phyloP scores from a whole-genome alignment of 2,329 filamentous ascomycete genomes.

The Hypomyces perniciosus region DNA sequence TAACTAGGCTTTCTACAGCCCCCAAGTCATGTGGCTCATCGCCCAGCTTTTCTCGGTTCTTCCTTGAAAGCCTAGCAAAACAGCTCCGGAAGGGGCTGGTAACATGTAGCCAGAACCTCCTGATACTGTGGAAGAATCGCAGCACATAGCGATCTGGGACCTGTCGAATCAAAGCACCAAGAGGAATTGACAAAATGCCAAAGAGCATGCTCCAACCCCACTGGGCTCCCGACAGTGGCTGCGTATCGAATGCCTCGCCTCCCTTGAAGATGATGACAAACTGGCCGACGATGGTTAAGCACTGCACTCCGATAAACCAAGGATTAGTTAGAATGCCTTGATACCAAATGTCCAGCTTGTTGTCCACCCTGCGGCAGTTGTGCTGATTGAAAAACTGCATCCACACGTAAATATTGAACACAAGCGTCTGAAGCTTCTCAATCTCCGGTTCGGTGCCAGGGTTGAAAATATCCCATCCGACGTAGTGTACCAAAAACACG shows the following conservation, averaged over 20 bases:
- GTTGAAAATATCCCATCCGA: slow-evolving; percentile 50
- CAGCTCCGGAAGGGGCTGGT: slow-evolving; percentile 18
- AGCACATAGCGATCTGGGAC: slow-evolving; percentile 32
- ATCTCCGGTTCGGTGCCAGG: slow-evolving; percentile 34
- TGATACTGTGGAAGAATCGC: slow-evolving; percentile 21
- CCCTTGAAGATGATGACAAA: slow-evolving; percentile 68
- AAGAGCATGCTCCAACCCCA: slow-evolving; percentile 67
- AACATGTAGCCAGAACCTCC: slow-evolving; percentile 14
- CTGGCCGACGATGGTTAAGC: slow-evolving; percentile 63
- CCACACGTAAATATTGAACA: slow-evolving; percentile 85
- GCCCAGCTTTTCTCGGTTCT: slow-evolving; percentile 19
- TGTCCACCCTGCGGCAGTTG: slow-evolving; percentile 74
- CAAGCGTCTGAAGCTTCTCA: slow-evolving; percentile 52
- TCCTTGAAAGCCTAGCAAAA: slow-evolving; percentile 18
- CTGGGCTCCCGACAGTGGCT: slow-evolving; percentile 54
- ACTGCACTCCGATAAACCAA: slow-evolving; percentile 67
- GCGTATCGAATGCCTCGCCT: slow-evolving; percentile 59
- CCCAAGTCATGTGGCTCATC: slow-evolving; percentile 20
- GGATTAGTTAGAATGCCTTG: slow-evolving; percentile 68
- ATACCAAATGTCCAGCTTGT: slow-evolving; percentile 72
- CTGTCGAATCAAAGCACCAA: slow-evolving; percentile 42
- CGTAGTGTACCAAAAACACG: slow-evolving; percentile 56
- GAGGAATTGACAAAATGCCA: slow-evolving; percentile 59
- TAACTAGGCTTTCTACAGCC: slow-evolving; percentile 18
- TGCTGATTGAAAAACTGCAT: slow-evolving; percentile 87